Base-by-base conservation (phyloP, 352 stramenopile genomes). In the Elongisporangium prolatum region DNA sequence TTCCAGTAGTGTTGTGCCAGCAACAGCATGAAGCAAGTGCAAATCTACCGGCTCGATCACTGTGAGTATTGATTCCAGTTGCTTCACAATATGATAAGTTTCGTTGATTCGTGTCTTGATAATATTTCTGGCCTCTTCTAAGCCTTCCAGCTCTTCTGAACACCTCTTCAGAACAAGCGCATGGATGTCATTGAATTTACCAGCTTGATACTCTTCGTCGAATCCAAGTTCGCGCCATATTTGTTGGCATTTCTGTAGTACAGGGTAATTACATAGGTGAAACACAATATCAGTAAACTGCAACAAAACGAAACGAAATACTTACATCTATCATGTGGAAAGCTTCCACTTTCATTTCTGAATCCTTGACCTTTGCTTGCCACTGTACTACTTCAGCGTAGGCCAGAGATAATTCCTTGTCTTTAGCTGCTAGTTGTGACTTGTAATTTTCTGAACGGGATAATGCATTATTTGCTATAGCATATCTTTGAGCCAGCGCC, bases 171-270 rank as follows among this genome's bases (percentile, higher is more conserved):
- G 14, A 54, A 88, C 51, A 2, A 86, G 34, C 8, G 63, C 67
- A 24, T 88, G 86, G 38, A 90, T 86, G 21, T 88, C 72, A 49
- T 80, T 72, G 50, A 88, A 84, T 37, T 86, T 87, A 24, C 37
- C 74, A 1, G 63, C 68, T 34, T 84, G 74, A 21, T 86, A 72
- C 52, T 82, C 68, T 50, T 71, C 67, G 48, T 75, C 72, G 16
- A 88, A 20, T 0, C 80, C 80, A 5, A 90, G 59, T 24, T 90
- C 80, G 48, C 68, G 62, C 77, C 80, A 88, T 34, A 90, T 82
- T 22, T 88, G 62, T 72, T 91, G 78, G 37, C 80, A 92, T 54
- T 67, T 64, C 77, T 91, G 54, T 40, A n/a, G n/a, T n/a, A n/a
- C n/a, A n/a, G n/a, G n/a, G n/a, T n/a, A n/a, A n/a, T n/a, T n/a